Percentiles rank a stretch among this genome's conserved stretches.
These are phyloP conservation scores for Exophiala calicioides DNA, from an alignment of 2,329 filamentous ascomycete species.

Conservation along the genomic window DNA sequence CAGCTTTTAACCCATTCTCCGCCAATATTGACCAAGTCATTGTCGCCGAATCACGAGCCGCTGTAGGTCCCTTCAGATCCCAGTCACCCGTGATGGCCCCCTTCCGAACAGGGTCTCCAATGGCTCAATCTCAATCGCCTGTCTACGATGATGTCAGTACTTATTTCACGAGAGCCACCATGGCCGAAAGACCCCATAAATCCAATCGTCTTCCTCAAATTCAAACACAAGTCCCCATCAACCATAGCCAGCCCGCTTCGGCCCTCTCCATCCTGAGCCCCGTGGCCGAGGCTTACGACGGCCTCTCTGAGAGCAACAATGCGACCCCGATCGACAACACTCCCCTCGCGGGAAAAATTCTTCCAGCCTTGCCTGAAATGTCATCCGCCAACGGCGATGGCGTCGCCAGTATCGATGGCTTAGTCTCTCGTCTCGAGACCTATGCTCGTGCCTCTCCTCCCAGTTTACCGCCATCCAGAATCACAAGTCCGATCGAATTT, in stretches of 20 bases:
- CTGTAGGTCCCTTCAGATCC: constrained; percentile 3
- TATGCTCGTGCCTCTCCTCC: background rate
- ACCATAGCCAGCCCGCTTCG: constrained; percentile 30
- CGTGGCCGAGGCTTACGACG: constrained; percentile 24
- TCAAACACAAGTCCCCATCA: constrained; percentile 61
- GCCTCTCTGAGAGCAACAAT: constrained; percentile 21
- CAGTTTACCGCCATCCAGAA: constrained; percentile 5
- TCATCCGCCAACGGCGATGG: background rate
- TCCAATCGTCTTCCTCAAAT: constrained; percentile 86
- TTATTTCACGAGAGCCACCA: constrained; percentile 18
- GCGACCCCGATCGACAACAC: constrained; percentile 22
- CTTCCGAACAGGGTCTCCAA: constrained; percentile 13
- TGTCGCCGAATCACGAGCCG: constrained; percentile 17
- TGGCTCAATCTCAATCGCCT: constrained; percentile 20
- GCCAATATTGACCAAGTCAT: constrained; percentile 21
- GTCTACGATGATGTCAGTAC: constrained; percentile 24
- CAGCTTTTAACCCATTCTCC: background rate
- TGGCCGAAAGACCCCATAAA: constrained; percentile 79
- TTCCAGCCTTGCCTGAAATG: background rate
- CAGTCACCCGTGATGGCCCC: constrained; percentile 1
- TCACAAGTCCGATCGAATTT: constrained; percentile 11
- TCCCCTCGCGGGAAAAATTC: constrained; percentile 13
- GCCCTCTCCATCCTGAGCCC: constrained; percentile 24
- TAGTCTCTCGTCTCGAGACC: constrained; percentile 11
- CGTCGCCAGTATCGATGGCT: constrained; percentile 3